Conservation (phyloP, 805 yeast species). For the Nakazawaea pomicola region DNA sequence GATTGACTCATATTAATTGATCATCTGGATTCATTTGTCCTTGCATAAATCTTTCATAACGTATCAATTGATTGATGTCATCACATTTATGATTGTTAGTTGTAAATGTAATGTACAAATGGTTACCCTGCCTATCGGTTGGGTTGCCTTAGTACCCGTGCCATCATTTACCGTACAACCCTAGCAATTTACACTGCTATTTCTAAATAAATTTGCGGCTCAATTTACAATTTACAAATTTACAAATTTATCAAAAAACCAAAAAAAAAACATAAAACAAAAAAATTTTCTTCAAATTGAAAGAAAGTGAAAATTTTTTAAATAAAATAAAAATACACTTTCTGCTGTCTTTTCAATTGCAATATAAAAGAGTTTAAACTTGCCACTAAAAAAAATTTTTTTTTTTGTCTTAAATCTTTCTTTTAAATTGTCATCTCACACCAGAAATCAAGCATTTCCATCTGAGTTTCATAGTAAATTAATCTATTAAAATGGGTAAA, state of each 20-base stretch:
- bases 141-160: too few species aligned
- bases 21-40: too few species aligned
- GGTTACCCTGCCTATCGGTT: too few species aligned
- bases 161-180: too few species aligned
- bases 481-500: slow-evolving; percentile 59
- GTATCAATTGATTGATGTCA: too few species aligned
- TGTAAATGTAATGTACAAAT: too few species aligned
- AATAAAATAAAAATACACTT: neutral
- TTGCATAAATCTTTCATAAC: too few species aligned
- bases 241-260: neutral
- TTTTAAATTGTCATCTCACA: slow-evolving; percentile 24
- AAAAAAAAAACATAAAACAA: neutral
- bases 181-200: too few species aligned
- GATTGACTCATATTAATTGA: too few species aligned
- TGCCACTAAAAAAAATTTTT: slow-evolving; percentile 12
- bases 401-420: slow-evolving; percentile 5
- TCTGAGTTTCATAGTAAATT: slow-evolving; percentile 24
- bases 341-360: neutral
- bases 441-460: slow-evolving; percentile 33
- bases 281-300: neutral
- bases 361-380: slow-evolving; percentile 10
- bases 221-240: too few species aligned
- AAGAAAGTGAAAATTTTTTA: neutral
- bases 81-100: too few species aligned
- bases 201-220: too few species aligned